Conservation (phyloP, 129 eudicot genomes). For the Tanacetum coccineum region DNA sequence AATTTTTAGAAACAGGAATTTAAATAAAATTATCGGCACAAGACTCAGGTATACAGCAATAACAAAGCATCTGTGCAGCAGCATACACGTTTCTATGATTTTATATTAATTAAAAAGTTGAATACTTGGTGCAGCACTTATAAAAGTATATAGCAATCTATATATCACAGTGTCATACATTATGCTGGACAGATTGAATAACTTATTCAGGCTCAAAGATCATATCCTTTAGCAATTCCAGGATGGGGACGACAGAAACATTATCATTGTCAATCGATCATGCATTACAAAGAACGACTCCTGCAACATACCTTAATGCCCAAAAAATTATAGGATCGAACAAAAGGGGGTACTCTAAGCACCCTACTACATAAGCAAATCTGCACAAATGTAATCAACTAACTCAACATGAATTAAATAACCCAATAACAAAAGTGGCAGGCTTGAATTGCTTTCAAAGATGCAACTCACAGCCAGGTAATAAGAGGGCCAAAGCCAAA, state of each 20-base stretch:
- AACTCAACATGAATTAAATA: slow-evolving; percentile 1
- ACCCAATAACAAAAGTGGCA: slow-evolving; percentile 1
- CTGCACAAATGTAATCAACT: neutral
- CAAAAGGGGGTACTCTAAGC: neutral
- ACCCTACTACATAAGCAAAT: slow-evolving; percentile 9
- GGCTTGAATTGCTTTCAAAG: slow-evolving; percentile 3
- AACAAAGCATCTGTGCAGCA: too few relatives aligned
- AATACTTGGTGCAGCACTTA: neutral
- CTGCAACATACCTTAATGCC: neutral
- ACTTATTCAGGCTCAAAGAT: slow-evolving; percentile 4
- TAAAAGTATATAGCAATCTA: neutral
- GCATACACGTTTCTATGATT: too few relatives aligned
- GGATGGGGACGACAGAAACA: neutral
- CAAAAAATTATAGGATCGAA: neutral
- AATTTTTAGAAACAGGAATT: neutral
- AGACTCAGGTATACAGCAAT: neutral
- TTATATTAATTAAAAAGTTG: too few relatives aligned
- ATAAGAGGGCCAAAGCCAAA: neutral
- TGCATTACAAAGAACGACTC: neutral
- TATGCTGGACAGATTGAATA: neutral
- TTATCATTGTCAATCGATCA: slow-evolving; percentile 12
- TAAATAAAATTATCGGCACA: neutral
- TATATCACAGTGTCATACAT: too few relatives aligned
- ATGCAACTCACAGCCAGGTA: slow-evolving; percentile 12
- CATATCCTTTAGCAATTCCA: slow-evolving; percentile 3